Percentiles rank a stretch among this genome's conserved stretches.
Conservation (phyloP, 2,329 filamentous ascomycete genomes). For the Neofusicoccum kwambonambiense region DNA sequence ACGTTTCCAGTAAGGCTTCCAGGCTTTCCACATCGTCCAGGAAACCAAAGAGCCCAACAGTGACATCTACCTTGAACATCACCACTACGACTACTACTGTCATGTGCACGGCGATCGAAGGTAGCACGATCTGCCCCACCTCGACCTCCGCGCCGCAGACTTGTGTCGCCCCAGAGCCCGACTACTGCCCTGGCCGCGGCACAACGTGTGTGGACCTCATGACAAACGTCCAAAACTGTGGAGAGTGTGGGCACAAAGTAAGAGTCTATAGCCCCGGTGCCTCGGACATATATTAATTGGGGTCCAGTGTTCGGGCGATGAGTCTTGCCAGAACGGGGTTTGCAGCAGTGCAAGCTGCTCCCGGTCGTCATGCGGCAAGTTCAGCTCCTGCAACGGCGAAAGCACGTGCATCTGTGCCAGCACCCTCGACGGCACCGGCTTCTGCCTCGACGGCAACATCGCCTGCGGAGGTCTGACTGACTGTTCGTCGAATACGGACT, state of each 20-base stretch:
- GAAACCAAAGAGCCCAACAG: not conserved
- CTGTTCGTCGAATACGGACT: constrained; percentile 22
- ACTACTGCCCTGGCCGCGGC: not conserved
- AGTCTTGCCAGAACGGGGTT: constrained; percentile 34
- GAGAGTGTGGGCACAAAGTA: constrained; percentile 2
- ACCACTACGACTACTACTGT: not conserved
- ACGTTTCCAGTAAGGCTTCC: too few species aligned
- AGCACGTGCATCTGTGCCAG: constrained; percentile 30
- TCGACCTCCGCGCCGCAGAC: not conserved
- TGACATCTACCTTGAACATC: not conserved
- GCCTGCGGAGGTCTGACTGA: constrained; percentile 19
- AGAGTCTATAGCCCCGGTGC: constrained; percentile 18
- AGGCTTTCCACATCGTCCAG: not conserved
- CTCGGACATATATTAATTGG: constrained; percentile 23
- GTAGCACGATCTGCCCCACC: not conserved
- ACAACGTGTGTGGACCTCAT: not conserved
- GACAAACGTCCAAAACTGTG: not conserved
- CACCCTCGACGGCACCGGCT: constrained; percentile 24
- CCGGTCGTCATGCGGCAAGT: constrained; percentile 29
- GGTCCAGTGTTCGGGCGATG: constrained; percentile 24
- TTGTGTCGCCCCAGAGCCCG: not conserved
- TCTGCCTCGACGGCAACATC: constrained; percentile 30
- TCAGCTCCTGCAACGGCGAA: constrained; percentile 26
- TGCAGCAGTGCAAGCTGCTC: constrained; percentile 30
- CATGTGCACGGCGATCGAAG: not conserved